These are phyloP conservation scores for Saccharomyces paradoxus DNA, from an alignment of 805 yeast species.

Conservation along the genomic window DNA sequence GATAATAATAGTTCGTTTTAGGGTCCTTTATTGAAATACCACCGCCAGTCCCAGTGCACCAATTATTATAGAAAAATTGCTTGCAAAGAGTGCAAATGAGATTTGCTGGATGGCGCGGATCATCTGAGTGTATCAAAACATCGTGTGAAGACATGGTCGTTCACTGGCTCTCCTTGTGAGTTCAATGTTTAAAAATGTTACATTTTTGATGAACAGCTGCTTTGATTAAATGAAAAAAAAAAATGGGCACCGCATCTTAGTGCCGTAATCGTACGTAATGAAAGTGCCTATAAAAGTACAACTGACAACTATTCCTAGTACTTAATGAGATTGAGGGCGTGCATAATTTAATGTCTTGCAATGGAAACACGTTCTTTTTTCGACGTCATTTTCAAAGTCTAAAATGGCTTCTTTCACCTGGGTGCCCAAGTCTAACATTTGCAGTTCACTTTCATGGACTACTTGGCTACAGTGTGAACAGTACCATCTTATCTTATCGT, in stretches of 20 bases:
- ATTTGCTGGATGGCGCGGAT: slow-evolving; percentile 70
- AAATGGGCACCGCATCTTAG: not conserved
- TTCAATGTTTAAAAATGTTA: not conserved
- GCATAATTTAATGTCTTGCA: slow-evolving; percentile 72
- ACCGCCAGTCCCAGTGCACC: slow-evolving; percentile 97
- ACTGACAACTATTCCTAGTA: not conserved
- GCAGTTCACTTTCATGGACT: slow-evolving; percentile 62
- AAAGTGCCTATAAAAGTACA: not conserved
- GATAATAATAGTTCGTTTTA: slow-evolving; percentile 47
- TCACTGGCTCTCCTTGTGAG: not conserved
- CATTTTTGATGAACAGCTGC: not conserved
- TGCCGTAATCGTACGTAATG: not conserved
- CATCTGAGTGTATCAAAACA: slow-evolving; percentile 32
- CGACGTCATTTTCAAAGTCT: slow-evolving; percentile 53
- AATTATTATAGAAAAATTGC: slow-evolving; percentile 66
- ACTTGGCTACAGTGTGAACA: slow-evolving; percentile 60
- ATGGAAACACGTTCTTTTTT: slow-evolving; percentile 59
- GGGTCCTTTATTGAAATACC: slow-evolving; percentile 62
- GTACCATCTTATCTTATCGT: slow-evolving; percentile 82
- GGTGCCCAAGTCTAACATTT: slow-evolving; percentile 76
- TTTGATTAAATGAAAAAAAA: not conserved
- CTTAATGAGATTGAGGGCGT: slow-evolving; percentile 38
- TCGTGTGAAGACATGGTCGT: slow-evolving; percentile 10
- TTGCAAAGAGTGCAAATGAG: slow-evolving; percentile 75
- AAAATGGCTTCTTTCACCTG: slow-evolving; percentile 81